Base-by-base conservation (phyloP, 139 green algal genomes). In the Nannochloris sp. region DNA sequence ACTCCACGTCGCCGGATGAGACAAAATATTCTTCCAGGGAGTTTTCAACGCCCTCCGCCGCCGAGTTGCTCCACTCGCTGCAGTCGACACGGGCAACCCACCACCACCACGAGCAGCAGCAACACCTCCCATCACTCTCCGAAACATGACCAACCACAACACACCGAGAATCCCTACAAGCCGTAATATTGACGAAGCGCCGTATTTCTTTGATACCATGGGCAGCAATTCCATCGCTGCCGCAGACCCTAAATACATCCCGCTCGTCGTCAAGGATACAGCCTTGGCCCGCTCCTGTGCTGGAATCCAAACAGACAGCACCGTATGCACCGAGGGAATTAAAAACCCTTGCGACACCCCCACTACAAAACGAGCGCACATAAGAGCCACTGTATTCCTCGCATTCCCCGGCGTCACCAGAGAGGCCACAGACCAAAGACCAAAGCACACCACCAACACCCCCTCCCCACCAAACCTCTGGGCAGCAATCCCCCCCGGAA, bases 201-300 rank as follows among this genome's bases (percentile, higher is more conserved):
- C 88, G 3, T 78, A 68, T 5, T 23, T 9, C 0, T 62, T 62
- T 1, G 83, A 83, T 3, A 96, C 12, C 2, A 36, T 69, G 10
- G 93, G 93, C 58, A 98, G 72, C 20, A 90, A 48, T 57, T 89
- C 79, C 85, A 97, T 96, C 40, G 90, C 86, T 0, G 72, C 68
- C 0, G 92, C 91, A 10, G 86, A 94, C 8, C 93, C 93, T 14
- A 98, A 71, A 84, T 98, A 98, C 91, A 98, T 97, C 64, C 93
- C 93, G 25, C 85, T 95, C 3, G 91, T 98, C n/a, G 85, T 90
- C 1, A 97, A 78, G 5, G 86, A 96, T 6, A 94, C 86, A 1
- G 89, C 82, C 1, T 79, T 76, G 0, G 88, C 88, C 5, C 91
- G 67, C 68, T 98, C 93, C 31, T 90, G 76, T 4, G 90, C 86